A percentile compares a stretch with the other conserved stretches of the same genome.
Evolutionary conservation across 345 rosid genomes (phyloP).

Genomic region (Aurinia saxatilis): DNA sequence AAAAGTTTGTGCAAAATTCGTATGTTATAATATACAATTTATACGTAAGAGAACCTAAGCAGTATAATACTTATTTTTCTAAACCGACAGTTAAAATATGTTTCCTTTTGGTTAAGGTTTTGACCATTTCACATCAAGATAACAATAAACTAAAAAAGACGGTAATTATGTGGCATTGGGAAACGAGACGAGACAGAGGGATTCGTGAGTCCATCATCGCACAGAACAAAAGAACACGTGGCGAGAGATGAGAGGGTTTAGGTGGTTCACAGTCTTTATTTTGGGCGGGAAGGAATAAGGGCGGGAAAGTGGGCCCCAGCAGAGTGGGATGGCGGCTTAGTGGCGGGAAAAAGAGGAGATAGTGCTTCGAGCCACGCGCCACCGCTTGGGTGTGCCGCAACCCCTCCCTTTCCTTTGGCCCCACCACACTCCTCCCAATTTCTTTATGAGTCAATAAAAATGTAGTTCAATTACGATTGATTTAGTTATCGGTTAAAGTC

Average conservation of each 20-base stretch:
- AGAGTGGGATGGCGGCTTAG: constrained; percentile 20
- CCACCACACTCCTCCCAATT: no score
- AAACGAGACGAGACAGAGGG: constrained; percentile 7
- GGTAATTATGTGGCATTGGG: neutral
- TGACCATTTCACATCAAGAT: neutral
- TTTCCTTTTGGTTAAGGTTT: neutral
- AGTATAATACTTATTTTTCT: no score
- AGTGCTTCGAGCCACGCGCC: constrained; percentile 21
- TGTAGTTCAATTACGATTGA: no score
- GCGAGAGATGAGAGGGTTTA: neutral
- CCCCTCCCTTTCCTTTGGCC: neutral
- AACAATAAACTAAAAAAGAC: neutral
- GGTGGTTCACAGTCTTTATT: constrained; percentile 8
- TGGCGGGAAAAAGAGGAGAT: constrained; percentile 24
- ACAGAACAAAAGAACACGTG: neutral
- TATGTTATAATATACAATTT: no score
- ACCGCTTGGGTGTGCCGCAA: constrained; percentile 12
- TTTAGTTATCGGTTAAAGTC: no score
- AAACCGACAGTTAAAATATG: no score
- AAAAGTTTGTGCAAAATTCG: no score
- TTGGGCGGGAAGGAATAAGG: constrained; percentile 20
- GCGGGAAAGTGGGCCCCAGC: constrained; percentile 27
- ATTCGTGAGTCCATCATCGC: neutral
- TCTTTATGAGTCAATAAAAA: no score
- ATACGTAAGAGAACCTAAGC: no score